Base-by-base conservation (phyloP, 805 yeast genomes). In the Ogataea nonfermentans region DNA sequence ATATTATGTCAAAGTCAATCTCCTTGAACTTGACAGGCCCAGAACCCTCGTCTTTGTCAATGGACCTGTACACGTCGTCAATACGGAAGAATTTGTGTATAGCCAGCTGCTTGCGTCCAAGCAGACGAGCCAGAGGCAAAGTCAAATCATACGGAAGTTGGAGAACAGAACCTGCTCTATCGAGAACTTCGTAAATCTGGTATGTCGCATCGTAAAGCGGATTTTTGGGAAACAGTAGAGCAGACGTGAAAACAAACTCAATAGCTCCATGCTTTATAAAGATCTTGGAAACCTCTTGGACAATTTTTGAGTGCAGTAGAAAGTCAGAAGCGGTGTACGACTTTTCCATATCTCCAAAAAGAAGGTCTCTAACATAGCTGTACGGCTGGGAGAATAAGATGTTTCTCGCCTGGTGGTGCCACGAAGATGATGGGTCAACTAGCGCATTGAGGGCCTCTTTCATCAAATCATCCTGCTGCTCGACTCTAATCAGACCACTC, bases 321-420 rank as follows among this genome's bases (percentile, higher is more conserved):
- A 74, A 76, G 24, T 79, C 84, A 20, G 70, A 63, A 9, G 54
- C 47, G 9, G 51, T 46, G 13, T 62, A 56, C 3, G 35, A 29
- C 35, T 56, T 55, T 6, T 46, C 46, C 40, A 53, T 55, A 32
- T 71, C 71, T 43, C 90, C 98, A 61, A 84, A 93, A 44, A 93
- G 67, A 10, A 88, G 75, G 59, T 88, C 96, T 48, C 82, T 80
- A 0, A 95, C 95, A 43, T 85, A 71, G 60, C 82, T 81, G 52
- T 88, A 83, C 0, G 96, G 89, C 52, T 87, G 95, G 11, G 84
- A 72, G 60, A 93, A 93, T 24, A 93, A 65, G 0, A 93, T 84
- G 38, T 83, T 84, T 55, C 96, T 74, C 0, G 93, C 96, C 59
- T 89, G 95, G 47, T 81, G 86, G 49, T 90, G 93, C 95, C 96